A percentile compares a stretch with the other conserved stretches of the same genome.
phyloP scores from a whole-genome alignment of 1,139 yeast species.

The Diutina sp. region DNA sequence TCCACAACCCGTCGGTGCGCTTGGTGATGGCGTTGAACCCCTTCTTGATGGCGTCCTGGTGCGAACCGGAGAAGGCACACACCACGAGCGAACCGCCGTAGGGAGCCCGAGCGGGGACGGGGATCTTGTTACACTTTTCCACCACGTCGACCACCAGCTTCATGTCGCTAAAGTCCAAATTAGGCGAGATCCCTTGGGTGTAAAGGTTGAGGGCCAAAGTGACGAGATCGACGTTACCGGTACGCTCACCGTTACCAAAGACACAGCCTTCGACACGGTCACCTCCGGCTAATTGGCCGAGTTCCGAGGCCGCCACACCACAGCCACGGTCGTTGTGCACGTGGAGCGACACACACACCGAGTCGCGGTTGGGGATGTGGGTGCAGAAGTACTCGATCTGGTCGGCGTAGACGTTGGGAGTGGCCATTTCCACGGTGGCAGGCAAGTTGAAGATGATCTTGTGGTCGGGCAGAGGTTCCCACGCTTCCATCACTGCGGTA shows the following conservation, averaged over 20 bases:
- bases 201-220: constrained; percentile 2
- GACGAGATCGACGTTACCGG: constrained; percentile 2
- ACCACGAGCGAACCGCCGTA: constrained; percentile 2
- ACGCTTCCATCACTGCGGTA: constrained; percentile 2
- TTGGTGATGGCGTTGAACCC: neutral
- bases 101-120: constrained; percentile 2
- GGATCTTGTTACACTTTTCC: constrained; percentile 2
- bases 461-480: neutral
- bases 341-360: constrained; percentile 1
- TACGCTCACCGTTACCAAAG: constrained; percentile 3
- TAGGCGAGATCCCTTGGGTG: constrained; percentile 1
- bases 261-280: constrained; percentile 2
- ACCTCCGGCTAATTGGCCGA: constrained; percentile 1
- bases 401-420: constrained; percentile 2
- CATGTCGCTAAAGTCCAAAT: constrained; percentile 1
- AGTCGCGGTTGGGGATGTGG: constrained; percentile 1
- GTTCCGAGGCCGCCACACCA: constrained; percentile 1
- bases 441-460: constrained; percentile 1
- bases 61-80: constrained; percentile 3
- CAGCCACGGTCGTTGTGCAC: constrained; percentile 2
- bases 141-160: constrained; percentile 2
- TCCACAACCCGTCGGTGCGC: neutral
- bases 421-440: constrained; percentile 2
- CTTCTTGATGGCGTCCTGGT: constrained; percentile 3
- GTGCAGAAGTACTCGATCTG: constrained; percentile 2